Evolutionary conservation across 177 flowering plant species (phyloP).

Genomic region (Tripterygium wilfordii): DNA sequence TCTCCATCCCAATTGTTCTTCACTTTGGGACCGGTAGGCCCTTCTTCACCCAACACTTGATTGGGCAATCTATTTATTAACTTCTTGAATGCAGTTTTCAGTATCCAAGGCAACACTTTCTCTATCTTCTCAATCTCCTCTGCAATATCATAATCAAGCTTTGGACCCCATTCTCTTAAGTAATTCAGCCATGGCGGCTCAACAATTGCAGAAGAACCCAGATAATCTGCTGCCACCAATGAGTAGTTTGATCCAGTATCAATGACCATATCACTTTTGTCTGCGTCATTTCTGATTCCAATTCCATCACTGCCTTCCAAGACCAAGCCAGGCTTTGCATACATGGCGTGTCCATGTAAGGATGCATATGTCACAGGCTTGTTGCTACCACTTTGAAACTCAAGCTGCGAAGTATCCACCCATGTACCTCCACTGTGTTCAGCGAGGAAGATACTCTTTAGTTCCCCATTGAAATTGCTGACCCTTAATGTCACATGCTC

Average conservation of each 20-base stretch:
- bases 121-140: slow-evolving; percentile 25
- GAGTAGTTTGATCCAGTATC: slow-evolving; percentile 15
- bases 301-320: slow-evolving; percentile 24
- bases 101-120: slow-evolving; percentile 28
- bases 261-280: slow-evolving; percentile 18
- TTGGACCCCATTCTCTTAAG: slow-evolving; percentile 54
- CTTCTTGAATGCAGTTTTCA: too few relatives aligned
- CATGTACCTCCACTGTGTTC: slow-evolving; percentile 44
- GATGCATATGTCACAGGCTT: slow-evolving; percentile 38
- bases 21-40: slow-evolving; percentile 58
- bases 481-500: slow-evolving; percentile 55
- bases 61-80: too few relatives aligned
- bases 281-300: slow-evolving; percentile 32
- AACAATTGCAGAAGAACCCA: slow-evolving; percentile 11
- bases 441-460: slow-evolving; percentile 32
- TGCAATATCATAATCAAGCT: slow-evolving; percentile 22
- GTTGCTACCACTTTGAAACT: slow-evolving; percentile 37
- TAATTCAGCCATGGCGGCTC: slow-evolving; percentile 55
- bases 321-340: slow-evolving; percentile 32
- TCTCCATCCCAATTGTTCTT: slow-evolving; percentile 47
- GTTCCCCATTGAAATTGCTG: slow-evolving; percentile 48
- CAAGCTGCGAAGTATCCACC: slow-evolving; percentile 31
- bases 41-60: slow-evolving; percentile 48
- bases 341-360: slow-evolving; percentile 47
- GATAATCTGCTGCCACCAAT: slow-evolving; percentile 21